phyloP scores from a whole-genome alignment of 805 yeast genomes.

The Dipodascopsis uninucleata region DNA sequence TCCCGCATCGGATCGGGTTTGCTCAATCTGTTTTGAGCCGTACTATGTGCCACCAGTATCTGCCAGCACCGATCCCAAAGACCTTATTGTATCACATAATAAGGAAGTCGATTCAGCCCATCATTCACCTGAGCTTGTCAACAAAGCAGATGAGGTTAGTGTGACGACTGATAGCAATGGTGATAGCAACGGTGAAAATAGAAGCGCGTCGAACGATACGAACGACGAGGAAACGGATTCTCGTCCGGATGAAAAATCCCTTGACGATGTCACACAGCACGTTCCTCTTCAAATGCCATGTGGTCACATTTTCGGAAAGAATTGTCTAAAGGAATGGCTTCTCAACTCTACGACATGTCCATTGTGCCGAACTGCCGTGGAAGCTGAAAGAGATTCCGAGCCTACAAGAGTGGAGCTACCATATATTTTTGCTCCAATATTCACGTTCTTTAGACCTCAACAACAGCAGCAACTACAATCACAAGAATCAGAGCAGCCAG shows the following conservation, averaged over 20 bases:
- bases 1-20: conserved; percentile 36
- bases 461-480: conserved; percentile 2
- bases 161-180: too few relatives aligned
- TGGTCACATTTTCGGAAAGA: conserved; percentile 78
- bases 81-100: neutral
- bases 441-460: conserved; percentile 7
- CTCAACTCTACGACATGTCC: conserved; percentile 75
- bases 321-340: conserved; percentile 85
- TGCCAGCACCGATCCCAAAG: conserved; percentile 2
- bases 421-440: conserved; percentile 14
- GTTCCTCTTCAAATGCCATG: conserved; percentile 75
- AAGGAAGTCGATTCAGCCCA: too few relatives aligned
- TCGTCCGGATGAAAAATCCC: too few relatives aligned
- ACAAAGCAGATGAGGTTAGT: neutral
- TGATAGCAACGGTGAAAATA: conserved; percentile 1
- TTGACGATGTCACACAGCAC: conserved; percentile 44
- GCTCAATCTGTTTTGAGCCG: conserved; percentile 46
- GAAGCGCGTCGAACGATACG: conserved; percentile 1
- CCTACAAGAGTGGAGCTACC: conserved; percentile 13
- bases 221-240: too few relatives aligned
- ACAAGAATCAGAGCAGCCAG: too few relatives aligned
- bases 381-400: conserved; percentile 30
- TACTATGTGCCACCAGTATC: conserved; percentile 24
- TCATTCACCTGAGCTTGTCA: neutral
- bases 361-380: conserved; percentile 64